Conservation (phyloP, 148 eudicot species). For the Camellia granthamiana region DNA sequence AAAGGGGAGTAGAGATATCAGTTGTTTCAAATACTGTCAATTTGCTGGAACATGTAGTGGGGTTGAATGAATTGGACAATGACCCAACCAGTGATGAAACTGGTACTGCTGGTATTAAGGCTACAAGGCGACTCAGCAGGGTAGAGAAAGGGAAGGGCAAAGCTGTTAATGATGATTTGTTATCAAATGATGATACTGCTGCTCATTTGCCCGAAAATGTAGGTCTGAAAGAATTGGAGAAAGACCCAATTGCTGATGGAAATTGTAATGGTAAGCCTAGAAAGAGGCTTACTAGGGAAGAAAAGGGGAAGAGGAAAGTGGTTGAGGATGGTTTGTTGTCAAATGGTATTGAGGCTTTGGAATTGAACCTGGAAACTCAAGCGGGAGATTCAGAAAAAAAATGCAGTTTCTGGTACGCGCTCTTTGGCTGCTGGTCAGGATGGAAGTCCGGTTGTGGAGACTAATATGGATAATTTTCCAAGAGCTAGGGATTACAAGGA, state of each 20-base stretch:
- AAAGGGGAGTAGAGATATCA: background rate
- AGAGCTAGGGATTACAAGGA: conserved; percentile 24
- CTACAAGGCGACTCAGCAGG: conserved; percentile 19
- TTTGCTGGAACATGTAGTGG: background rate
- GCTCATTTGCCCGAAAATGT: background rate
- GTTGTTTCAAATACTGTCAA: background rate
- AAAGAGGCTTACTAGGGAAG: conserved; percentile 41
- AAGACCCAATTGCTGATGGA: background rate
- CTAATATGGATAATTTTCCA: background rate
- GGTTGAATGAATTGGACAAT: conserved; percentile 3
- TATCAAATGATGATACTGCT: background rate
- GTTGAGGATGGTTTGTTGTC: conserved; percentile 13
- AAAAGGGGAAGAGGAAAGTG: conserved; percentile 55
- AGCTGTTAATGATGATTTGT: conserved; percentile 12
- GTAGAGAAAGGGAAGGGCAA: conserved; percentile 43
- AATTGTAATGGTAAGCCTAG: background rate
- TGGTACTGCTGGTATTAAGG: background rate
- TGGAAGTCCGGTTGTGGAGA: background rate
- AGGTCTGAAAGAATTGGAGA: background rate
- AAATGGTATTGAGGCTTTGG: background rate
- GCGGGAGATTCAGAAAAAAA: conserved; percentile 3
- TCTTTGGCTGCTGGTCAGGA: background rate
- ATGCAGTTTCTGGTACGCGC: background rate
- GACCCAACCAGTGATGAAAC: background rate
- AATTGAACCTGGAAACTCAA: conserved; percentile 9